phyloP scores from a whole-genome alignment of 441 rosid species.

The Croton laevigatus region DNA sequence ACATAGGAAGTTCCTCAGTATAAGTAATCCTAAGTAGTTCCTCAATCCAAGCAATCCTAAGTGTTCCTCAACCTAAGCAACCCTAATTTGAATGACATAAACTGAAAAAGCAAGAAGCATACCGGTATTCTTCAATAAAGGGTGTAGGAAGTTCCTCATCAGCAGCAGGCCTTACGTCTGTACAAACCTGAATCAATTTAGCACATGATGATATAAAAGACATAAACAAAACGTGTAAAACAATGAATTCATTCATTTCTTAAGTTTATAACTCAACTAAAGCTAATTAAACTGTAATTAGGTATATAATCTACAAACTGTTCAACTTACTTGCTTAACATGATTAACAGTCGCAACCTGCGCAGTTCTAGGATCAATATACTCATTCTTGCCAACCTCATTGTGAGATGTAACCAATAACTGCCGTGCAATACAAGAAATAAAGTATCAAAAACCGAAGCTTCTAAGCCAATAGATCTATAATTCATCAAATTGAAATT shows the following conservation, averaged over 20 bases:
- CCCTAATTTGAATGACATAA: background rate
- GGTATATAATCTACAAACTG: background rate
- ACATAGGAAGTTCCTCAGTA: too few species aligned
- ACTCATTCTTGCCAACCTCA: conserved; percentile 62
- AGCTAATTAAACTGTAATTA: background rate
- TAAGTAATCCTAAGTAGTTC: too few species aligned
- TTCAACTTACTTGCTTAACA: conserved; percentile 73
- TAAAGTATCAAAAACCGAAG: background rate
- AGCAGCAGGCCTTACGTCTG: conserved; percentile 81
- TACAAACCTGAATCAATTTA: conserved; percentile 82
- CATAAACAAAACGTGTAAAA: background rate
- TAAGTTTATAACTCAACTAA: background rate
- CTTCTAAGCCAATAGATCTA: conserved; percentile 1
- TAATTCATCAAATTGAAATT: background rate
- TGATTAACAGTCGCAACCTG: conserved; percentile 86
- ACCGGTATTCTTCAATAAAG: conserved; percentile 88
- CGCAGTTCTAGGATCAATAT: conserved; percentile 85
- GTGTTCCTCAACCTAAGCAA: background rate
- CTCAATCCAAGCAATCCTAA: too few species aligned
- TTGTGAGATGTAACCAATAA: conserved; percentile 64
- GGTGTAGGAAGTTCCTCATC: conserved; percentile 93
- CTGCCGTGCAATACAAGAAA: conserved; percentile 30
- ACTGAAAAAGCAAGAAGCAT: conserved; percentile 21
- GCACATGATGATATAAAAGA: conserved; percentile 39
- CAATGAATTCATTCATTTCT: background rate